Percentiles rank a stretch among this genome's conserved stretches.
Conservation (phyloP, 169 alveolate genomes). For the Plasmodium gaboni region DNA sequence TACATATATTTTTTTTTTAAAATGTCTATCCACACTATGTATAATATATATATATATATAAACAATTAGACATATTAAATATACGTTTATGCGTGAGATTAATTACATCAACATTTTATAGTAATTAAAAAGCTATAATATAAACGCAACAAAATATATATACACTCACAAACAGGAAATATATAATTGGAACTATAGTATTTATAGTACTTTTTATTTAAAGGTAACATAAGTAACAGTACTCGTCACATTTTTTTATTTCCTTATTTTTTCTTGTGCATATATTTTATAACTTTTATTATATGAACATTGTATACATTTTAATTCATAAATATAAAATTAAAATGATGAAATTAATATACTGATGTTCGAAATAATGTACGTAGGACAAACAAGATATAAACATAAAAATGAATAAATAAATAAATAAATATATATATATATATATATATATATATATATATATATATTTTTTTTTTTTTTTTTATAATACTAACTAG, state of each 20-base stretch:
- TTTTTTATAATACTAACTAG: constrained; percentile 16
- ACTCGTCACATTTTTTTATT: not conserved
- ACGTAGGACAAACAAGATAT: not conserved
- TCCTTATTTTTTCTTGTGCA: not conserved
- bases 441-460: not conserved
- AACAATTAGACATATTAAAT: not conserved
- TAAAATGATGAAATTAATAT: not conserved
- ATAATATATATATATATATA: too few species aligned
- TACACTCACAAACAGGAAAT: not conserved
- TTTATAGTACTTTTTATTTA: not conserved
- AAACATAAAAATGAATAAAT: not conserved
- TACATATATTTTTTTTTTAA: too few species aligned
- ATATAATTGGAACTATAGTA: not conserved
- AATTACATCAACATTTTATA: constrained; percentile 35
- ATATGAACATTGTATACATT: constrained; percentile 27
- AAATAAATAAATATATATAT: not conserved
- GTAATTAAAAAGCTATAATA: constrained; percentile 57
- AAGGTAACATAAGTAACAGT: too few species aligned
- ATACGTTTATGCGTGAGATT: constrained; percentile 72
- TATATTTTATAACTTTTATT: constrained; percentile 17
- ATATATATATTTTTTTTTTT: not conserved
- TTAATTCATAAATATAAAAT: not conserved
- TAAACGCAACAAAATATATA: constrained; percentile 23
- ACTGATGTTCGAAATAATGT: constrained; percentile 1
- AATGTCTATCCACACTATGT: too few species aligned